These are phyloP conservation scores for Alisma plantagoaquatica DNA, from an alignment of 106 monocot species.

Conservation along the genomic window DNA sequence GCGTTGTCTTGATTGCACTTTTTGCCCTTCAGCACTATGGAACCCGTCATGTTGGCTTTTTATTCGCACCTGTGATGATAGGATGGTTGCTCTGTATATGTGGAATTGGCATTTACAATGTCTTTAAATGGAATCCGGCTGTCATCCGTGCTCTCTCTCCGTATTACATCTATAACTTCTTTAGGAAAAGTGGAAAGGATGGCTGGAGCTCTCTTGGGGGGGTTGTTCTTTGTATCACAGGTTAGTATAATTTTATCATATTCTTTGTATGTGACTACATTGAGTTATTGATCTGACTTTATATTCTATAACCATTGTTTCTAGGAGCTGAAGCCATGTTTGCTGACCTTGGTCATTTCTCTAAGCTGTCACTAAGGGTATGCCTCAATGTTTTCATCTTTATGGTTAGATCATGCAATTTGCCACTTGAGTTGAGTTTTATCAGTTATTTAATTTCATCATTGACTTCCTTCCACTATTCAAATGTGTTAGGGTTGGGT, in stretches of 20 bases:
- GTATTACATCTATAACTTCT: conserved; percentile 55
- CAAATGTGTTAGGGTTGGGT: too few species aligned
- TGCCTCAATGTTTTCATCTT: conserved; percentile 2
- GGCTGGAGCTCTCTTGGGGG: conserved; percentile 81
- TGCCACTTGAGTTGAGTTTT: background rate
- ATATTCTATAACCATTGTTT: conserved; percentile 1
- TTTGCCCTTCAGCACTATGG: conserved; percentile 76
- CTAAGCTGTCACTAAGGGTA: conserved; percentile 71
- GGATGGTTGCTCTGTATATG: conserved; percentile 58
- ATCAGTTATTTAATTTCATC: background rate
- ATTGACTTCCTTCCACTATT: too few species aligned
- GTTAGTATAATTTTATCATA: conserved; percentile 11
- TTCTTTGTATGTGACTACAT: background rate
- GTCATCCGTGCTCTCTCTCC: conserved; percentile 58
- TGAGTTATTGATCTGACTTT: background rate
- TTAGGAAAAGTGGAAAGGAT: conserved; percentile 44
- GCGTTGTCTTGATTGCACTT: conserved; percentile 44
- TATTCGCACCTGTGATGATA: conserved; percentile 65
- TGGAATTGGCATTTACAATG: conserved; percentile 62
- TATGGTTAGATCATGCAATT: background rate
- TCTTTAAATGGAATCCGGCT: conserved; percentile 55
- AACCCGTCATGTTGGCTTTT: conserved; percentile 58
- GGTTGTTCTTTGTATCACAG: conserved; percentile 74
- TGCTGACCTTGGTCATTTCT: conserved; percentile 90
- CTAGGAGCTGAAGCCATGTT: conserved; percentile 88